Conservation (phyloP, 2,329 filamentous ascomycete species). For the Penicillium sp. region DNA sequence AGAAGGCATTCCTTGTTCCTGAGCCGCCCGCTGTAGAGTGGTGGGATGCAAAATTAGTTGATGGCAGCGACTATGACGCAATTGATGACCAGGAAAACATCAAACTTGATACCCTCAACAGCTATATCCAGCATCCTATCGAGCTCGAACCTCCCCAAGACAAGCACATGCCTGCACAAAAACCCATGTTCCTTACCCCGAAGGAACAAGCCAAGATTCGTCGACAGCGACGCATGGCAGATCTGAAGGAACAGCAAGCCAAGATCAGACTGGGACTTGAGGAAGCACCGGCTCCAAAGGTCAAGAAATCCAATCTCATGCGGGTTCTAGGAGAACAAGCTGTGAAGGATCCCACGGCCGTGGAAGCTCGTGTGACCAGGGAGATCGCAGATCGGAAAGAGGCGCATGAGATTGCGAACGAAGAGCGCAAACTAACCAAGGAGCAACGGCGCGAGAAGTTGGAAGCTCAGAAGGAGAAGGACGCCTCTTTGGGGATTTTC, state of each 20-base stretch:
- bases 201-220: slow-evolving; percentile 91
- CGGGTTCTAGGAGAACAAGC: slow-evolving; percentile 87
- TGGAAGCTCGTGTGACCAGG: slow-evolving; percentile 87
- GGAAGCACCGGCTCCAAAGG: slow-evolving; percentile 87
- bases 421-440: slow-evolving; percentile 81
- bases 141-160: slow-evolving; percentile 89
- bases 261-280: slow-evolving; percentile 90
- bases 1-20: slow-evolving; percentile 84
- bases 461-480: slow-evolving; percentile 75
- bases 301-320: slow-evolving; percentile 98
- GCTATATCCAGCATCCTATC: slow-evolving; percentile 90
- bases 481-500: slow-evolving; percentile 80
- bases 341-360: slow-evolving; percentile 94
- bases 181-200: slow-evolving; percentile 87
- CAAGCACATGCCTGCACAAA: slow-evolving; percentile 71
- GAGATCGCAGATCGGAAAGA: slow-evolving; percentile 85
- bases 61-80: slow-evolving; percentile 70
- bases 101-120: slow-evolving; percentile 74
- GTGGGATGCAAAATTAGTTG: slow-evolving; percentile 91
- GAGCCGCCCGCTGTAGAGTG: slow-evolving; percentile 86
- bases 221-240: slow-evolving; percentile 83
- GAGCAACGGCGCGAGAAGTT: slow-evolving; percentile 86
- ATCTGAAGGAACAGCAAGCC: slow-evolving; percentile 92
- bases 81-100: slow-evolving; percentile 64
- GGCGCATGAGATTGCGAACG: slow-evolving; percentile 74